Percentiles rank a stretch among this genome's conserved stretches.
phyloP scores from a whole-genome alignment of 2,329 filamentous ascomycete species.

The Nannizziopsis arthrosporioides region DNA sequence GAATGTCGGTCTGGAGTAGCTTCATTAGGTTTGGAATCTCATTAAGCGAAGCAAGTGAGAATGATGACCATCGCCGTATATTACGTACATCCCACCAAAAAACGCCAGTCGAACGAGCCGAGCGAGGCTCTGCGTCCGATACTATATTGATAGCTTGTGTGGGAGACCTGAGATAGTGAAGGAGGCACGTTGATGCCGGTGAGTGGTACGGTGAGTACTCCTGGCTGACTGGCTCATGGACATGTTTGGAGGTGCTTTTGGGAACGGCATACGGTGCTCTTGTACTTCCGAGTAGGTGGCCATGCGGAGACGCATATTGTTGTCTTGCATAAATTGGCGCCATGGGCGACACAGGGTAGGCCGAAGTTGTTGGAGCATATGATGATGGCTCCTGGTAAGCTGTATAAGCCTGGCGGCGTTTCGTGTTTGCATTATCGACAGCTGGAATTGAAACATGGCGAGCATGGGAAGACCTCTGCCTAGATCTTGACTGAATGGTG shows the following conservation, averaged over 20 bases:
- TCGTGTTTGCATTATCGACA: conserved; percentile 54
- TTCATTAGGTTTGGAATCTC: conserved; percentile 59
- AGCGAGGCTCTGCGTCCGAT: conserved; percentile 59
- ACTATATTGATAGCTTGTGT: conserved; percentile 78
- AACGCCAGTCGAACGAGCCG: conserved; percentile 57
- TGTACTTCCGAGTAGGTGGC: conserved; percentile 28
- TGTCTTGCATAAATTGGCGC: conserved; percentile 27
- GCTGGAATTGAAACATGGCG: conserved; percentile 56
- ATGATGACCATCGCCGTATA: conserved; percentile 68
- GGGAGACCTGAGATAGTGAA: conserved; percentile 63
- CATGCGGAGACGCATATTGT: conserved; percentile 28
- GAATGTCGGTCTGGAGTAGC: conserved; percentile 59
- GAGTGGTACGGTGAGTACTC: neutral
- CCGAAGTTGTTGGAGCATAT: conserved; percentile 36
- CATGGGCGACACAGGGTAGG: conserved; percentile 31
- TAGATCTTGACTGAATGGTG: conserved; percentile 38
- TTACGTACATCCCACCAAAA: conserved; percentile 97
- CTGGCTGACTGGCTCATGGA: conserved; percentile 1
- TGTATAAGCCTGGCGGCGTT: conserved; percentile 62
- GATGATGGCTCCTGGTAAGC: conserved; percentile 65
- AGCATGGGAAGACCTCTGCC: conserved; percentile 31
- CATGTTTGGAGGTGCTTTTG: neutral
- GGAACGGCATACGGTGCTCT: neutral
- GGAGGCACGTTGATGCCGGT: conserved; percentile 51
- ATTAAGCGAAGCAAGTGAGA: conserved; percentile 61